Conservation (phyloP, 306 rosid species). For the Casuarina equisetifolia region DNA sequence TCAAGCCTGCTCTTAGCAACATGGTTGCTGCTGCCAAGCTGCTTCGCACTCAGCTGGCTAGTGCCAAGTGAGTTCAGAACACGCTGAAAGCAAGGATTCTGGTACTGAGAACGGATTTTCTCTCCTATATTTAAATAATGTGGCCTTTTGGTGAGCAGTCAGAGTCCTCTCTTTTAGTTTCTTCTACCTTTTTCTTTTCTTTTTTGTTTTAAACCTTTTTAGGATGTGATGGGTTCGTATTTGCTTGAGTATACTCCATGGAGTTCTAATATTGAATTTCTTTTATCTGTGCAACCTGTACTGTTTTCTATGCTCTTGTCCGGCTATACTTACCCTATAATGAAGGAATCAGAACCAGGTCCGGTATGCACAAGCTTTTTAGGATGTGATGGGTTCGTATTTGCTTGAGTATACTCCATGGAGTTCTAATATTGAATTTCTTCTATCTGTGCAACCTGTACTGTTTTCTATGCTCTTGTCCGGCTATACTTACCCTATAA, state of each 20-base stretch:
- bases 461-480: neutral
- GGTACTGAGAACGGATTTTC: neutral
- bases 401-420: neutral
- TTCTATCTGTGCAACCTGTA: constrained; percentile 4
- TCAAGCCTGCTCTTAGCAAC: constrained; percentile 70
- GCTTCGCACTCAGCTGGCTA: constrained; percentile 58
- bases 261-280: neutral
- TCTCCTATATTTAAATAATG: constrained; percentile 15
- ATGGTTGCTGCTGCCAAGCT: constrained; percentile 85
- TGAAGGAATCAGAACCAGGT: too few species aligned
- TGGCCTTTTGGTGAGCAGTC: constrained; percentile 8
- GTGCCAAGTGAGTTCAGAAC: constrained; percentile 47
- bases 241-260: neutral
- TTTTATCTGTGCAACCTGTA: constrained; percentile 5
- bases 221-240: constrained; percentile 5
- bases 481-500: too few species aligned
- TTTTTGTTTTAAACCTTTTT: neutral
- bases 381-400: neutral
- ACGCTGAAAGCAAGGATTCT: neutral
- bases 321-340: too few species aligned
- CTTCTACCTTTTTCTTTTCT: neutral
- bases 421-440: neutral
- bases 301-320: neutral
- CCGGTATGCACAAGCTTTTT: too few species aligned
- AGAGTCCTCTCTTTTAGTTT: neutral